Conservation (phyloP, 345 rosid genomes). For the Syzygium aromaticum region DNA sequence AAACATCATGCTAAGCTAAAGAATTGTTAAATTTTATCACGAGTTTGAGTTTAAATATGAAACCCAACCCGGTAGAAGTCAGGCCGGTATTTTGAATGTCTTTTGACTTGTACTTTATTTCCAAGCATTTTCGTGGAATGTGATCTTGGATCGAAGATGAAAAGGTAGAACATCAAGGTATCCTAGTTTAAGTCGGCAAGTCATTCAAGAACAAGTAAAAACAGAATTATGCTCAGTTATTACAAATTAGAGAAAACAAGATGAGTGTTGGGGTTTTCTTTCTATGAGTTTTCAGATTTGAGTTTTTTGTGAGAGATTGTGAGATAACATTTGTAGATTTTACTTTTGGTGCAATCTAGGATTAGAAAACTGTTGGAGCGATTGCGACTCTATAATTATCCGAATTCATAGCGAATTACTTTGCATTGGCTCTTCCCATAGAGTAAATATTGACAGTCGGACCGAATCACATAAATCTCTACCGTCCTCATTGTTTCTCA, state of each 20-base stretch:
- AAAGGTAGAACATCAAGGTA: not conserved
- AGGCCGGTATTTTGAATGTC: not conserved
- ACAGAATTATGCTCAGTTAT: too few relatives aligned
- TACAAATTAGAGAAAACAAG: too few relatives aligned
- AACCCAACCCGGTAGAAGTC: not conserved
- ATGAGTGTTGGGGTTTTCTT: not conserved
- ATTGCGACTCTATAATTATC: too few relatives aligned
- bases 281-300: not conserved
- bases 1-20: not conserved
- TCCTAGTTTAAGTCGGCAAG: not conserved
- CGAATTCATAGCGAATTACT: not conserved
- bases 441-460: too few relatives aligned
- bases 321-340: not conserved
- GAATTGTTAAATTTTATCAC: not conserved
- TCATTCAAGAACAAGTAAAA: too few relatives aligned
- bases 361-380: too few relatives aligned
- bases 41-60: not conserved
- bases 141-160: not conserved
- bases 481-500: too few relatives aligned
- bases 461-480: too few relatives aligned
- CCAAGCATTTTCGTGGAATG: not conserved
- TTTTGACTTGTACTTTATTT: not conserved
- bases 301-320: not conserved
- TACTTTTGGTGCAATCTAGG: not conserved
- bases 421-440: not conserved